Percentiles rank a stretch among this genome's conserved stretches.
Evolutionary conservation across 805 yeast genomes (phyloP).

Genomic region (Cyberlindnera bimundalis): DNA sequence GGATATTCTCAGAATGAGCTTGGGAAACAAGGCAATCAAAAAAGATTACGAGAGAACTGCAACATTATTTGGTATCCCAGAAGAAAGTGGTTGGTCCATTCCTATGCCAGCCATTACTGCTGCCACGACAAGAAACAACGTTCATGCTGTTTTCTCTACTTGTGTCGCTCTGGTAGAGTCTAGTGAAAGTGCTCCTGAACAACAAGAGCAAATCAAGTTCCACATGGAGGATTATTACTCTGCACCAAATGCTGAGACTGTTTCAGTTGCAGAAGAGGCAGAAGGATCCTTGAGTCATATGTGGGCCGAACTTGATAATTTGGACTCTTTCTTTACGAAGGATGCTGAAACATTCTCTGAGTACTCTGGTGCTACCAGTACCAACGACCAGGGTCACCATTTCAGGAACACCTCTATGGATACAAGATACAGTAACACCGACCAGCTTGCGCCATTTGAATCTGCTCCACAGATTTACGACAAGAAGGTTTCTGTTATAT

Average conservation of each 20-base stretch:
- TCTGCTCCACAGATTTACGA: slow-evolving; percentile 78
- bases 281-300: slow-evolving; percentile 81
- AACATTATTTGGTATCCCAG: slow-evolving; percentile 91
- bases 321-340: slow-evolving; percentile 84
- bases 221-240: slow-evolving; percentile 56
- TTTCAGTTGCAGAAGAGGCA: slow-evolving; percentile 53
- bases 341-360: slow-evolving; percentile 36
- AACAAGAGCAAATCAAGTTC: slow-evolving; percentile 40
- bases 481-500: slow-evolving; percentile 71
- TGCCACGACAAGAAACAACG: slow-evolving; percentile 84
- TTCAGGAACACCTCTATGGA: slow-evolving; percentile 51
- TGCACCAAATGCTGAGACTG: slow-evolving; percentile 38
- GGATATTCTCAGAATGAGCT: slow-evolving; percentile 86
- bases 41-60: slow-evolving; percentile 84
- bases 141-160: slow-evolving; percentile 91
- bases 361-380: slow-evolving; percentile 23
- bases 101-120: slow-evolving; percentile 94
- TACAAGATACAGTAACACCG: slow-evolving; percentile 50
- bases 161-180: slow-evolving; percentile 45
- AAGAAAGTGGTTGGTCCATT: slow-evolving; percentile 94
- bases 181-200: slow-evolving; percentile 27
- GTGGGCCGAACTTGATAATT: slow-evolving; percentile 89
- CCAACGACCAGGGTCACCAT: slow-evolving; percentile 29
- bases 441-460: slow-evolving; percentile 51
- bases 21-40: slow-evolving; percentile 75